Percentiles rank a stretch among this genome's conserved stretches.
phyloP scores from a whole-genome alignment of 140 eudicot species.

The Oenanthe javanica region DNA sequence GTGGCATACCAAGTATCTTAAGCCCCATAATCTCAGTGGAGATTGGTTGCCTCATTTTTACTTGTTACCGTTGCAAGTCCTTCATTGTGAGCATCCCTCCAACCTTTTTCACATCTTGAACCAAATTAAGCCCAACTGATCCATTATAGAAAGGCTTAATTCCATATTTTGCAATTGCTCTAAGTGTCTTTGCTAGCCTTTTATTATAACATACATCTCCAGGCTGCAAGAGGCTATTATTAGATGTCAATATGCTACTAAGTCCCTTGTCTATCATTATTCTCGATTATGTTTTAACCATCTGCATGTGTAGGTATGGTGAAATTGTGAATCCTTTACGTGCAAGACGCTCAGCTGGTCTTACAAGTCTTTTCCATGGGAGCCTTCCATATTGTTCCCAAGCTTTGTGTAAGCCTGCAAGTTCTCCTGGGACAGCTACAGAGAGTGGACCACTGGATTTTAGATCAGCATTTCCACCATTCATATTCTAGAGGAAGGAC shows the following conservation, averaged over 20 bases:
- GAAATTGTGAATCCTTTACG: slow-evolving; percentile 35
- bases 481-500: slow-evolving; percentile 26
- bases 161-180: slow-evolving; percentile 21
- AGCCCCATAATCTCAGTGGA: slow-evolving; percentile 25
- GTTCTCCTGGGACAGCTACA: slow-evolving; percentile 49
- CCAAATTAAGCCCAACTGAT: slow-evolving; percentile 22
- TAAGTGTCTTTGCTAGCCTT: slow-evolving; percentile 28
- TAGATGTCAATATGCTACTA: slow-evolving; percentile 22
- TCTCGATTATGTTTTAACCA: slow-evolving; percentile 21
- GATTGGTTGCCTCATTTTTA: slow-evolving; percentile 33
- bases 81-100: slow-evolving; percentile 38
- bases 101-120: slow-evolving; percentile 25
- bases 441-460: slow-evolving; percentile 37
- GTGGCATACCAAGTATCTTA: slow-evolving; percentile 39
- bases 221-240: slow-evolving; percentile 31
- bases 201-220: slow-evolving; percentile 32
- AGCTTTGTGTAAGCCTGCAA: slow-evolving; percentile 40
- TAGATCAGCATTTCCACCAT: slow-evolving; percentile 24
- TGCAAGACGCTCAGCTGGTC: slow-evolving; percentile 36
- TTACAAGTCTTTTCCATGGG: slow-evolving; percentile 43
- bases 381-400: slow-evolving; percentile 46
- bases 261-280: slow-evolving; percentile 47
- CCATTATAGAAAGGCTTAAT: slow-evolving; percentile 26
- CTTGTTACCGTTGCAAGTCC: slow-evolving; percentile 34
- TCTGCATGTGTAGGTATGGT: slow-evolving; percentile 34